Base-by-base conservation (phyloP, 2,329 filamentous ascomycete genomes). In the Pseudocercospora pini-densiflorae region DNA sequence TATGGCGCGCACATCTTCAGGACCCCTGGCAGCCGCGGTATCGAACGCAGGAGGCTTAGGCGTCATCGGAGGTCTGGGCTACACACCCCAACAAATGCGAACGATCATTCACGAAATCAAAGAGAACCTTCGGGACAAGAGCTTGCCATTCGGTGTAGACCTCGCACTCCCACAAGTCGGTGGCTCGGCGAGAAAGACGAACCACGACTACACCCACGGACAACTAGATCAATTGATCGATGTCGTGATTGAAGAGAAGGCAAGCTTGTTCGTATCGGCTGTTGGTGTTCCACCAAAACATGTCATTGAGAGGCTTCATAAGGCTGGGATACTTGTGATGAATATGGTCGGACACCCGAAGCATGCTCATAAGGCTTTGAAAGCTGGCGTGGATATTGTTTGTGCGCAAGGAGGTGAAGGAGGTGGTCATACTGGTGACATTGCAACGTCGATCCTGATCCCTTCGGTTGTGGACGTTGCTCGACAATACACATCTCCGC, bases 281-380 rank as follows among this genome's bases (percentile, higher is more conserved):
- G 93, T 97, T 0, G 94, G 94, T 8, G 90, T 97, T 23, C 94
- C 94, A 16, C 92, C 94, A 0, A 82, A 83, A 54, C 79, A 83
- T 64, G 88, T 94, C 4, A 90, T 97, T 64, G 88, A 92, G 72
- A 82, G 88, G 54, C 84, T 98, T 53, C 94, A 98, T 76, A 84
- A 85, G 8, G 90, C 91, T 0, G 92, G 91, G 0, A 91, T 98
- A 47, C 77, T 96, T 66, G 85, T 97, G 40, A 97, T 97, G 93
- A 97, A 97, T 79, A 97, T 97, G 94, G 93, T 97, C 21, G 94
- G 94, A 0, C 92, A 94, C 74, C 94, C 94, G 1, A 93, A 91
- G 77, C 94, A 98, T 78, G 94, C 94, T 0, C 87, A 90, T 77
- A 97, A 97, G 82, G 94, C 94, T 2, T 83, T 98, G 3, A 88